Conservation (phyloP, 257 asterid genomes). For the Linderniella brevidens region DNA sequence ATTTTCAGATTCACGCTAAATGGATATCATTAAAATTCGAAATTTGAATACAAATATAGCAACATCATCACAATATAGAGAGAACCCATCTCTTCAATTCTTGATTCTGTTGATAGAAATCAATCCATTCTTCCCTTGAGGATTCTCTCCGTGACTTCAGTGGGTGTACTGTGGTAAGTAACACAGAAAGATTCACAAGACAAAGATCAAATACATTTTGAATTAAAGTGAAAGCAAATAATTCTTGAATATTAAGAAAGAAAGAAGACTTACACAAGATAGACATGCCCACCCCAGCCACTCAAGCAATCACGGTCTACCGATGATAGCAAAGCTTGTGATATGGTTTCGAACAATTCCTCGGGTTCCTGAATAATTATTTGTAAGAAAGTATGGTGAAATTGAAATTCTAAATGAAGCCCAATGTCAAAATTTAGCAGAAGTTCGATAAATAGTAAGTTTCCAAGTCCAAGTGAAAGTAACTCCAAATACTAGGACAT, state of each 20-base stretch:
- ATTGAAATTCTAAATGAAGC: background rate
- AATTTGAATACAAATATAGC: too few species aligned
- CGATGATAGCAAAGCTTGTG: constrained; percentile 78
- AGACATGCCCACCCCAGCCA: constrained; percentile 99
- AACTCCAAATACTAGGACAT: constrained; percentile 12
- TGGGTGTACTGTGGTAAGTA: constrained; percentile 56
- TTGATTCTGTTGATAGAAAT: background rate
- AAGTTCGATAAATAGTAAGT: too few species aligned
- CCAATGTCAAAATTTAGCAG: background rate
- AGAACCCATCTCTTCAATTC: too few species aligned
- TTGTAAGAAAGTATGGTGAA: background rate
- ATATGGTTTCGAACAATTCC: constrained; percentile 83
- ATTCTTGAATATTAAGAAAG: background rate
- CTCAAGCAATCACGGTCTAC: constrained; percentile 94
- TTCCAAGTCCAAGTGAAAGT: background rate
- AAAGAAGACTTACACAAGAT: constrained; percentile 57
- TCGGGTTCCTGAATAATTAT: constrained; percentile 47
- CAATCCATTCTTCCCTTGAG: constrained; percentile 93
- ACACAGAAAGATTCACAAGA: background rate
- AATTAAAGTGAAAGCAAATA: background rate
- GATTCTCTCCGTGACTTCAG: constrained; percentile 76
- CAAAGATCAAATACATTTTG: background rate
- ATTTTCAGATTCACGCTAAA: too few species aligned
- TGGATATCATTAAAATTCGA: too few species aligned
- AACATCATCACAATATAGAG: too few species aligned